Conservation (phyloP, 2,329 filamentous ascomycete genomes). For the Seiridium cupressi region DNA sequence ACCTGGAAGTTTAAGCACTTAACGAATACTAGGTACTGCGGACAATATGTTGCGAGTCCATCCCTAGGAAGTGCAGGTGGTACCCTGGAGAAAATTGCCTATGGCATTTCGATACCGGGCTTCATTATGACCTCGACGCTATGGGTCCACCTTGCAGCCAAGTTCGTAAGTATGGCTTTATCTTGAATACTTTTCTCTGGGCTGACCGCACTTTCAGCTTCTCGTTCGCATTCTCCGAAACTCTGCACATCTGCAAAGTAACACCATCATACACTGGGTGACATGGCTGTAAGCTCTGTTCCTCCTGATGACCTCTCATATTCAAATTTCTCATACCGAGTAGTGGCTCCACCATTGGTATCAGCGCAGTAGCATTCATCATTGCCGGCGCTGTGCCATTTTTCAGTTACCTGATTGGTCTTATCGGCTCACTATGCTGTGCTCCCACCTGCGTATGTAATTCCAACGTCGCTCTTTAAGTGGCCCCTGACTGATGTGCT, state of each 20-base stretch:
- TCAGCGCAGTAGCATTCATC: conserved; percentile 17
- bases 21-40: neutral
- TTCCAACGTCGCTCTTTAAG: neutral
- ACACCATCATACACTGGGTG: conserved; percentile 3
- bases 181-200: neutral
- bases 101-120: conserved; percentile 16
- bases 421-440: conserved; percentile 24
- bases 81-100: conserved; percentile 18
- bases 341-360: conserved; percentile 17
- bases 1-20: neutral
- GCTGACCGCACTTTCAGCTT: neutral
- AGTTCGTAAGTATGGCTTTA: conserved; percentile 13
- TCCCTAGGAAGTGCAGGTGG: conserved; percentile 16
- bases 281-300: conserved; percentile 3
- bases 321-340: neutral
- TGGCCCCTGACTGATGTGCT: neutral
- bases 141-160: conserved; percentile 18
- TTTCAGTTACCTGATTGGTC: conserved; percentile 22
- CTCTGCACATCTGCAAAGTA: conserved; percentile 2
- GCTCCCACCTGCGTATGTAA: conserved; percentile 24
- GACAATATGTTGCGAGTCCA: conserved; percentile 7
- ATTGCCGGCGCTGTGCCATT: conserved; percentile 21
- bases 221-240: conserved; percentile 5
- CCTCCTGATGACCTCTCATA: neutral
- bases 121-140: conserved; percentile 18